Percentiles rank a stretch among this genome's conserved stretches.
phyloP scores from a whole-genome alignment of 345 rosid species.

The Nephelium lappaceum region DNA sequence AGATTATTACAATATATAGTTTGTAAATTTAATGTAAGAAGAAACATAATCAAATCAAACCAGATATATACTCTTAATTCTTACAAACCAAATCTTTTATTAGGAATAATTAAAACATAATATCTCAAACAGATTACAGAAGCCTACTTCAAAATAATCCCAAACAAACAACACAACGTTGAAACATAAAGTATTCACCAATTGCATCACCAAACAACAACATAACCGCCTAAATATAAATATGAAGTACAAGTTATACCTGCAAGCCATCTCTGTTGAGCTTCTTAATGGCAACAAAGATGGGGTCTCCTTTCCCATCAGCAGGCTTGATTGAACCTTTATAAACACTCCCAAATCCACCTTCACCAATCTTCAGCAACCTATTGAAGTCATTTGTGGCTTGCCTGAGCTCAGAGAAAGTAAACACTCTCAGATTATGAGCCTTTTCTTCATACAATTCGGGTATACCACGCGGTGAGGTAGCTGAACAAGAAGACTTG shows the following conservation, averaged over 20 bases:
- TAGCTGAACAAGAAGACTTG: constrained; percentile 51
- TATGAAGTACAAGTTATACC: constrained; percentile 34
- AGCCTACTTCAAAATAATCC: no score
- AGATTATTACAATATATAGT: no score
- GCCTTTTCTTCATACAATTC: constrained; percentile 69
- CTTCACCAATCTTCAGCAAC: constrained; percentile 79
- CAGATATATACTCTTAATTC: not conserved
- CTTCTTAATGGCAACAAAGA: constrained; percentile 76
- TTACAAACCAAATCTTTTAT: not conserved
- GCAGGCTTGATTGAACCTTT: constrained; percentile 57
- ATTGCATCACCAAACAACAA: not conserved
- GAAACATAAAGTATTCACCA: not conserved
- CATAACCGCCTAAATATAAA: not conserved
- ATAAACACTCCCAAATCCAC: constrained; percentile 84
- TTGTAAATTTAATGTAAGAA: no score
- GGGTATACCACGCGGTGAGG: constrained; percentile 64
- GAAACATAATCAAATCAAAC: not conserved
- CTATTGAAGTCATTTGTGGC: constrained; percentile 72
- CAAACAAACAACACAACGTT: not conserved
- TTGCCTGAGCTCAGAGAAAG: constrained; percentile 65
- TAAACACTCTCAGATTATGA: constrained; percentile 64
- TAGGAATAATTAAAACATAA: not conserved
- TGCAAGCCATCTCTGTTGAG: constrained; percentile 74
- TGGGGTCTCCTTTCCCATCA: constrained; percentile 48
- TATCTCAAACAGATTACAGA: no score